Conservation (phyloP, 805 yeast genomes). For the Teunomyces kruisii region DNA sequence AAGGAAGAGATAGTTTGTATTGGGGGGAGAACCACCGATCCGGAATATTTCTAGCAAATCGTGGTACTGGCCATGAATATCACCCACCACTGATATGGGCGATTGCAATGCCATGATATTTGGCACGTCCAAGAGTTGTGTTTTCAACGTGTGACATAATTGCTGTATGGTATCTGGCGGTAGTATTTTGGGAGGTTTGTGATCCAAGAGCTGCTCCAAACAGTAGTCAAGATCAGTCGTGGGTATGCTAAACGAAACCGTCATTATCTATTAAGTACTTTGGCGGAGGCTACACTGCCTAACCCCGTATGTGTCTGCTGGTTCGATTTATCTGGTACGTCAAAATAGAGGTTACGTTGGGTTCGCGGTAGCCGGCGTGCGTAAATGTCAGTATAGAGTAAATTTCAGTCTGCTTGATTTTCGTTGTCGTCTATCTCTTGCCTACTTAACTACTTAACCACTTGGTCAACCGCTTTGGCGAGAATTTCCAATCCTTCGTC, state of each 20-base stretch:
- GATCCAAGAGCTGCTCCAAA: conserved; percentile 40
- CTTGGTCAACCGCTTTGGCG: conserved; percentile 47
- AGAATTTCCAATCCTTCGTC: conserved; percentile 72
- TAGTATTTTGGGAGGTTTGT: conserved; percentile 42
- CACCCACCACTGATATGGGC: conserved; percentile 96
- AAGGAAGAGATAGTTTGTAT: conserved; percentile 86
- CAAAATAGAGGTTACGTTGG: not conserved
- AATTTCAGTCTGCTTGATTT: not conserved
- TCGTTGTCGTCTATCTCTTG: not conserved
- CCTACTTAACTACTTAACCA: conserved; percentile 15
- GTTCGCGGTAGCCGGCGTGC: not conserved
- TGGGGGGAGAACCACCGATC: conserved; percentile 92
- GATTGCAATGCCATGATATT: conserved; percentile 81
- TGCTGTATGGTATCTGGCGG: conserved; percentile 43
- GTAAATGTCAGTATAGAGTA: not conserved
- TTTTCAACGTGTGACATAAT: conserved; percentile 67
- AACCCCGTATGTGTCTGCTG: too few species aligned
- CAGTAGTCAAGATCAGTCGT: conserved; percentile 42
- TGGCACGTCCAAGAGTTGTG: conserved; percentile 73
- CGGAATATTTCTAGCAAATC: conserved; percentile 89
- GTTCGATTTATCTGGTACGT: not conserved
- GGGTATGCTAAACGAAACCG: conserved; percentile 23
- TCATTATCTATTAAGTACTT: not conserved
- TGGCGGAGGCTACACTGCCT: not conserved
- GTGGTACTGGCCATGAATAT: conserved; percentile 96